Base-by-base conservation (phyloP, 371 early-diverging fungal genomes). In the Capniomyces stellatus region DNA sequence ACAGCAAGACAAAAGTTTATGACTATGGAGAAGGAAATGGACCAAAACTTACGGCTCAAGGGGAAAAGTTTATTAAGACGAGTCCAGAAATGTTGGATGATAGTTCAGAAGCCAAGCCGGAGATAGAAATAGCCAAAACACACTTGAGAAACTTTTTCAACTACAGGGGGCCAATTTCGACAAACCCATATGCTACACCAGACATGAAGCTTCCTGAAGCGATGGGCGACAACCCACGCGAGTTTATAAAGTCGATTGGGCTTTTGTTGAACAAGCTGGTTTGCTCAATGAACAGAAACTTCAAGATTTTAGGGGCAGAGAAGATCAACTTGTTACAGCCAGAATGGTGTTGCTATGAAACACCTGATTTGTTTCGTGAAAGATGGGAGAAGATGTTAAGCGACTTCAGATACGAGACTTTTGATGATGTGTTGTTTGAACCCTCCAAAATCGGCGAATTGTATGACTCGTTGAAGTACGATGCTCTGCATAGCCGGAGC, bases 401-500 rank as follows among this genome's bases (percentile, higher is more conserved):
- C 27, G 89, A 91, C 43, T 89, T 92, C 63, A 60, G 24, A 64
- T 43, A 56, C 51, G 41, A 58, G 31, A 43, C 61, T 53, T 25
- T 46, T 25, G 58, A 64, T 23, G 43, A 54, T 6, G 70, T 67
- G 6, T 50, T 50, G 12, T 60, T 78, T 49, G 86, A 90, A 59
- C 89, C 93, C 0, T 82, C 88, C 48, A 91, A 91, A 70, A 80
- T 90, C 29, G 86, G 88, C 19, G 92, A 90, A 56, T 66, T 96
- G 1, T 93, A 92, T 57, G 97, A 96, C 66, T 86, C 89, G 42
- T 70, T 94, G 22, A 96, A 94, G 58, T 93, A 90, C 58, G 97
- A 96, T 61, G 83, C 92, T 2, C 66, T 96, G 47, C 97, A 96
- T 60, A 92, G 93, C 61, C 76, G 91, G 23, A 69, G 73, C 2